Base-by-base conservation (phyloP, 1,284 basidiomycete genomes). In the Mrakiaceae sp. region DNA sequence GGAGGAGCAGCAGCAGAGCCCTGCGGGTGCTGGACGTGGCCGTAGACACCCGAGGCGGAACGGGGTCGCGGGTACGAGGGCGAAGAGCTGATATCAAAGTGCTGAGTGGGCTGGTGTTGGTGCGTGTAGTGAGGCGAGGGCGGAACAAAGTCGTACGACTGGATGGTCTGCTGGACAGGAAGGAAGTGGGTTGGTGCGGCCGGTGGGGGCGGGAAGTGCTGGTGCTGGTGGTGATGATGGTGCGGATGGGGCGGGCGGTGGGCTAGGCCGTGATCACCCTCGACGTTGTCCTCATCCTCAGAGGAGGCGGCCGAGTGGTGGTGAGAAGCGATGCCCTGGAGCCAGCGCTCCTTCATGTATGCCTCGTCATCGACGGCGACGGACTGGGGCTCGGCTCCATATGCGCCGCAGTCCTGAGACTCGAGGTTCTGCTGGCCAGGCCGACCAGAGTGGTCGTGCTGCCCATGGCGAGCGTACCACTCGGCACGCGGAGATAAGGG, bases 331-430 rank as follows among this genome's bases (percentile, higher is more conserved):
- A 64, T 58, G 9, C 47, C 47, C 11, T 57, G 57, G 40, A 64
- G 47, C 63, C 63, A 64, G 40, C 47, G 49, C 53, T 64, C 63
- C 58, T 60, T 64, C 50, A 64, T n/a, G n/a, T 50, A 44, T 6
- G 63, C 63, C 47, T 64, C 63, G 52, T 64, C 63, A 27, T 39
- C 63, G 50, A 8, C 54, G 3, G 54, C 40, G 54, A 42, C 40
- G 39, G 54, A 55, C 39, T 42, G 54, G 9, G 16, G 11, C 54
- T 42, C 43, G 4, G 27, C 39, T 11, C 10, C 54, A 3, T 27
- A 16, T 11, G 40, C 54, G 16, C 11, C 11, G 3, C 12, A 42
- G 9, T 10, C 39, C 39, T 43, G 7, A 3, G 6, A 12, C 14
- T 42, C 39, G 46, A 47, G 44, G 10, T 46, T 12, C 8, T 40